These are phyloP conservation scores for Sicyos edulis DNA, from an alignment of 306 rosid genomes.

Conservation along the genomic window DNA sequence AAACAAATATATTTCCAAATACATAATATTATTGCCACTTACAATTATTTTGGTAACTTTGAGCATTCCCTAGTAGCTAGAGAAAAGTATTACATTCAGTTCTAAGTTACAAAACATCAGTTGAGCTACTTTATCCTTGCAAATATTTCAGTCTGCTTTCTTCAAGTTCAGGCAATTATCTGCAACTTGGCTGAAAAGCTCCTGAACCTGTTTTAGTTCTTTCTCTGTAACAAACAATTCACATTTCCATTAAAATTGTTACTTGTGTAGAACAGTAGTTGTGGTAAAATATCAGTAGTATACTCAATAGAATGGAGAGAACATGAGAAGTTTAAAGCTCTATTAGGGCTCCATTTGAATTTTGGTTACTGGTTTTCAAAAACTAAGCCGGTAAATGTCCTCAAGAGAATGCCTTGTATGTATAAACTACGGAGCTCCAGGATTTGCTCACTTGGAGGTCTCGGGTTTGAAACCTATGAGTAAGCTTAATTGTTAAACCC, in stretches of 20 bases:
- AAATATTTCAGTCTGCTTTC: slow-evolving; percentile 46
- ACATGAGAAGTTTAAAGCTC: neutral
- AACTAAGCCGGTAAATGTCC: no score
- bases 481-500: no score
- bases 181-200: slow-evolving; percentile 65
- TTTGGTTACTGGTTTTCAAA: no score
- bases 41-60: neutral
- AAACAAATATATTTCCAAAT: no score
- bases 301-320: neutral
- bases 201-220: slow-evolving; percentile 61
- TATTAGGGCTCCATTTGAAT: neutral
- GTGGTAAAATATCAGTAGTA: neutral
- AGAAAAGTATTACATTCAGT: neutral
- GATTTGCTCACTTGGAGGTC: no score
- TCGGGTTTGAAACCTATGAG: no score
- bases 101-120: neutral
- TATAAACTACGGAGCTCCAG: no score
- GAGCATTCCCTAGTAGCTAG: neutral
- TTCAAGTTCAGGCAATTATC: slow-evolving; percentile 84
- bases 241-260: slow-evolving; percentile 20
- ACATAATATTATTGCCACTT: neutral
- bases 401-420: no score
- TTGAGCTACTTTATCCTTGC: neutral
- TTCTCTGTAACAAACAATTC: slow-evolving; percentile 51
- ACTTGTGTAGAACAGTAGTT: neutral